These are phyloP conservation scores for Kluyveromyces sp. DNA, from an alignment of 1,139 yeast species.

Conservation along the genomic window DNA sequence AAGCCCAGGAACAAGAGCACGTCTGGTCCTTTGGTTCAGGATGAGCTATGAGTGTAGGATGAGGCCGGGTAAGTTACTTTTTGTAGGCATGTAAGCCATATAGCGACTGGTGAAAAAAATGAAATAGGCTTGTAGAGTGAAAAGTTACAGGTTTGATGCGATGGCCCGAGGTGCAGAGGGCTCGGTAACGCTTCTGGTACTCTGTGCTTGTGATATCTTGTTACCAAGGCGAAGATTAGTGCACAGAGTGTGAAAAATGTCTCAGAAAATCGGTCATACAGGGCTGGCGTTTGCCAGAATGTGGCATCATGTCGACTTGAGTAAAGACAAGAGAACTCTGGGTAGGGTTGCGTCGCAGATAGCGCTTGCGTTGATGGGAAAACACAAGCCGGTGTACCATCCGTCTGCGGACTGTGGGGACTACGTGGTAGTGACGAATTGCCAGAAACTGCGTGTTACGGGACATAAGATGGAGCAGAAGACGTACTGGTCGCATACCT, in stretches of 20 bases:
- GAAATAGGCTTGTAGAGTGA: too few species aligned
- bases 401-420: constrained; percentile 83
- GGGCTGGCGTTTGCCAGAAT: constrained; percentile 74
- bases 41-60: background rate
- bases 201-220: background rate
- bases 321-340: constrained; percentile 73
- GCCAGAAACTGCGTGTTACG: constrained; percentile 69
- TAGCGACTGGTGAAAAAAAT: too few species aligned
- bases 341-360: constrained; percentile 90
- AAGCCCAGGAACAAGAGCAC: background rate
- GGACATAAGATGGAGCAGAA: constrained; percentile 81
- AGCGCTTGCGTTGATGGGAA: constrained; percentile 85
- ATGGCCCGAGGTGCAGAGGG: background rate
- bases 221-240: background rate
- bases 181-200: too few species aligned
- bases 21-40: background rate
- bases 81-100: too few species aligned
- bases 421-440: constrained; percentile 92
- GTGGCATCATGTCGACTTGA: constrained; percentile 95
- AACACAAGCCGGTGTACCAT: constrained; percentile 87
- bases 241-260: constrained; percentile 18
- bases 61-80: background rate
- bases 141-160: background rate
- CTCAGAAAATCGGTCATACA: constrained; percentile 38
- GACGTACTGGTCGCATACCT: constrained; percentile 85